A percentile compares a stretch with the other conserved stretches of the same genome.
Conservation (phyloP, 495 filamentous ascomycete genomes). For the Massariosphaeria phaeospora region DNA sequence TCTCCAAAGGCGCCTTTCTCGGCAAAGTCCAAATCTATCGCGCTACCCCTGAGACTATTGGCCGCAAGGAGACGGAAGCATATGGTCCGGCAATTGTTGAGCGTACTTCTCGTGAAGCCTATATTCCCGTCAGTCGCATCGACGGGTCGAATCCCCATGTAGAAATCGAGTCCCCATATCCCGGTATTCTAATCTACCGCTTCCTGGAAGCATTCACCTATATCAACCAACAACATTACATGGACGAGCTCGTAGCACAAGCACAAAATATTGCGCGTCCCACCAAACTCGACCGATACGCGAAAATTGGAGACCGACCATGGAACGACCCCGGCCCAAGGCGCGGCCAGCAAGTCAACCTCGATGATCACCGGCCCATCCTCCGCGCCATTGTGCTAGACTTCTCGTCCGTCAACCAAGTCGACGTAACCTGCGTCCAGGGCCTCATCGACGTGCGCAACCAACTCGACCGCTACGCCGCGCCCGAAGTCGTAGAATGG, state of each 20-base stretch:
- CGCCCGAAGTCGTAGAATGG: constrained; percentile 86
- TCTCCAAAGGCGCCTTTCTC: constrained; percentile 80
- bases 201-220: constrained; percentile 98
- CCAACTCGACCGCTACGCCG: constrained; percentile 83
- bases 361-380: constrained; percentile 59
- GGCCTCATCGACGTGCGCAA: constrained; percentile 96
- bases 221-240: constrained; percentile 86
- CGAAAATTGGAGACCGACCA: constrained; percentile 68
- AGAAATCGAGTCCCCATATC: constrained; percentile 72
- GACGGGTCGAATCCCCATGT: constrained; percentile 91
- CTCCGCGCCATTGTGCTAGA: constrained; percentile 93
- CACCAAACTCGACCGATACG: constrained; percentile 62
- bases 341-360: constrained; percentile 49
- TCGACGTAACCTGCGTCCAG: constrained; percentile 91
- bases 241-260: constrained; percentile 70
- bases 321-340: constrained; percentile 93
- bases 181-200: constrained; percentile 95
- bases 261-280: too few relatives aligned
- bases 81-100: constrained; percentile 34
- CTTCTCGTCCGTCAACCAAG: constrained; percentile 92
- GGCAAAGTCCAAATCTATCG: constrained; percentile 87
- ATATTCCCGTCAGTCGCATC: constrained; percentile 79
- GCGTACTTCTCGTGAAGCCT: constrained; percentile 60
- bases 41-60: constrained; percentile 73
- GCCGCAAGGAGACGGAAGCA: constrained; percentile 40